Base-by-base conservation (phyloP, 768 basidiomycete genomes). In the Collybia sp. region DNA sequence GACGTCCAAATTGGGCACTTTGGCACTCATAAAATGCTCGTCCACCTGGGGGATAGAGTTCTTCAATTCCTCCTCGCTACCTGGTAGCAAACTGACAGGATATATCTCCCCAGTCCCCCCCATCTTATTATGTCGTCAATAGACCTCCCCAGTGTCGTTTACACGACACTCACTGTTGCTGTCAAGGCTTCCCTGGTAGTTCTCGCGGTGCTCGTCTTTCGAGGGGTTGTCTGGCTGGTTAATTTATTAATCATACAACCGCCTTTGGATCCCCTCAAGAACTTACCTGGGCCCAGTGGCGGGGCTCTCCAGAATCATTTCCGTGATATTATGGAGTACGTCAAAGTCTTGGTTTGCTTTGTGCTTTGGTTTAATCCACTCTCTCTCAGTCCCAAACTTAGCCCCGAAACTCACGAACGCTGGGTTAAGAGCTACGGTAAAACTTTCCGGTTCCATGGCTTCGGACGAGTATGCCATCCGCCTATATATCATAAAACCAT, bases 391-490 rank as follows among this genome's bases (percentile, higher is more conserved):
- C 79, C 79, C 6, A 58, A 64, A 41, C 46, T 64, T 19, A 74
- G 70, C 49, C 57, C 67, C 6, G 53, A 59, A 4, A 69, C 67
- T 1, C 67, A 77, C 51, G 60, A 66, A 12, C 61, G 67, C 15
- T 80, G 76, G 76, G 61, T 64, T 18, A 63, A 60, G 45, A 57
- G 50, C 12, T 75, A 67, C 57, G 79, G 78, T 10, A 70, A 71
- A 49, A 80, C 76, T 1, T 76, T 78, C 48, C 59, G 73, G 35
- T 77, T 78, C 45, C 73, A 82, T 51, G 79, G 79, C 1, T 76
- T 73, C 58, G 79, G 79, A 34, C 70, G 58, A 57, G 77, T 76
- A 48, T 39, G 58, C 40, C n/a, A 25, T 12, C 8, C 31, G 42
- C 17, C 32, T 43, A 34, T 19, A 17, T 9, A 6, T 16, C 19